phyloP scores from a whole-genome alignment of 371 early-diverging fungal species.

The Paraphysoderma sedebokerense region DNA sequence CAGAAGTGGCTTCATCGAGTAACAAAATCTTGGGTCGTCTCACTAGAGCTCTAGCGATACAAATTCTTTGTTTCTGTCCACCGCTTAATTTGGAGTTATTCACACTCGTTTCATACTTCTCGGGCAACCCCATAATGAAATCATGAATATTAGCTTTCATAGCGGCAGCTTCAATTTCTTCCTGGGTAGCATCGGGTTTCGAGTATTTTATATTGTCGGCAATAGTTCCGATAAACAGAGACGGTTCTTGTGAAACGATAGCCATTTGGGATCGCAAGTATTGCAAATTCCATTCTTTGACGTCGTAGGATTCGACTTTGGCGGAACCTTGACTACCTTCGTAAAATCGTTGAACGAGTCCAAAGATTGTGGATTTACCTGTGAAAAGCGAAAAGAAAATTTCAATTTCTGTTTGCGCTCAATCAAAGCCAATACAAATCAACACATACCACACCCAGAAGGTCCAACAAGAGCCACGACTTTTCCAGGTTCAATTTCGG shows the following conservation, averaged over 20 bases:
- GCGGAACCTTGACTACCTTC: constrained; percentile 46
- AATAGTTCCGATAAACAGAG: constrained; percentile 59
- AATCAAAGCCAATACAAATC: neutral
- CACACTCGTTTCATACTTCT: constrained; percentile 61
- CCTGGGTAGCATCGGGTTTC: constrained; percentile 29
- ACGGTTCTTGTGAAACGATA: constrained; percentile 77
- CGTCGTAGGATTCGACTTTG: constrained; percentile 42
- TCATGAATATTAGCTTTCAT: constrained; percentile 58
- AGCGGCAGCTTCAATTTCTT: constrained; percentile 39
- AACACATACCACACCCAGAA: constrained; percentile 70
- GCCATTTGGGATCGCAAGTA: constrained; percentile 53
- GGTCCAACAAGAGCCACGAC: constrained; percentile 73
- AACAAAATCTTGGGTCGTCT: constrained; percentile 56
- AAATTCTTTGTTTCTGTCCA: constrained; percentile 50
- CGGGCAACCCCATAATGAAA: constrained; percentile 42
- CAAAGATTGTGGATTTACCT: constrained; percentile 73
- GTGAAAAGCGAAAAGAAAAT: too few species aligned
- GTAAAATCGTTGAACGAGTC: constrained; percentile 73
- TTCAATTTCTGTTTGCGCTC: too few species aligned
- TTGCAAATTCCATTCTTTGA: constrained; percentile 32
- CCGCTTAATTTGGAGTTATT: constrained; percentile 49
- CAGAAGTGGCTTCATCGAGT: constrained; percentile 60
- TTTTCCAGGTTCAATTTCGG: constrained; percentile 51
- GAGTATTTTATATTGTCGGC: constrained; percentile 63
- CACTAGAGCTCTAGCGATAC: constrained; percentile 43